phyloP scores from a whole-genome alignment of 2,329 filamentous ascomycete genomes.

The Purpureocillium takamizusanense region DNA sequence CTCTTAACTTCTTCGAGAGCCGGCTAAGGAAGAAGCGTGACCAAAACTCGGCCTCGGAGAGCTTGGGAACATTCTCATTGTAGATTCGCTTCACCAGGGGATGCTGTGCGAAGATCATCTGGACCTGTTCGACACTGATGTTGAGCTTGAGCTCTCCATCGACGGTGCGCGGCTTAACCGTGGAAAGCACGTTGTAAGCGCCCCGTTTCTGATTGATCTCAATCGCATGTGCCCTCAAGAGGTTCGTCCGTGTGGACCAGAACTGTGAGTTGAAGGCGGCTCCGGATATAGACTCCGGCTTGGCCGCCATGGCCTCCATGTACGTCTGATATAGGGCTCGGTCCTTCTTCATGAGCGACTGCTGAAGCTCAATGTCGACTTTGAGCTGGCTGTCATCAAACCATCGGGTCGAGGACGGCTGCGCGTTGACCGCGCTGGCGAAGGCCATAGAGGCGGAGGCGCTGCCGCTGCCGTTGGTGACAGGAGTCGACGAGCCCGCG shows the following conservation, averaged over 20 bases:
- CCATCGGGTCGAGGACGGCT: constrained; percentile 51
- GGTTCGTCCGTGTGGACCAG: constrained; percentile 80
- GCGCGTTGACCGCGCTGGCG: constrained; percentile 56
- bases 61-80: constrained; percentile 81
- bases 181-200: constrained; percentile 87
- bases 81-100: constrained; percentile 84
- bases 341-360: constrained; percentile 79
- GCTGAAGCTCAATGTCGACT: constrained; percentile 71
- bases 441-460: constrained; percentile 68
- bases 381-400: constrained; percentile 77
- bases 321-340: constrained; percentile 71
- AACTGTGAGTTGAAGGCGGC: constrained; percentile 85
- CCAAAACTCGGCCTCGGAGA: constrained; percentile 81
- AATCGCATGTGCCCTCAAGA: constrained; percentile 84
- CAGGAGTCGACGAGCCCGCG: constrained; percentile 17
- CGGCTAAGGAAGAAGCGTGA: constrained; percentile 87
- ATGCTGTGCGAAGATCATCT: constrained; percentile 88
- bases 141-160: constrained; percentile 61
- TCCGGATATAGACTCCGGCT: constrained; percentile 74
- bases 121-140: constrained; percentile 84
- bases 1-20: constrained; percentile 82
- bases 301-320: constrained; percentile 72
- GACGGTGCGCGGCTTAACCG: constrained; percentile 59
- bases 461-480: constrained; percentile 23
- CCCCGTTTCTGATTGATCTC: constrained; percentile 80